Evolutionary conservation across 306 rosid genomes (phyloP).

Genomic region (Ormosia semicastrata): DNA sequence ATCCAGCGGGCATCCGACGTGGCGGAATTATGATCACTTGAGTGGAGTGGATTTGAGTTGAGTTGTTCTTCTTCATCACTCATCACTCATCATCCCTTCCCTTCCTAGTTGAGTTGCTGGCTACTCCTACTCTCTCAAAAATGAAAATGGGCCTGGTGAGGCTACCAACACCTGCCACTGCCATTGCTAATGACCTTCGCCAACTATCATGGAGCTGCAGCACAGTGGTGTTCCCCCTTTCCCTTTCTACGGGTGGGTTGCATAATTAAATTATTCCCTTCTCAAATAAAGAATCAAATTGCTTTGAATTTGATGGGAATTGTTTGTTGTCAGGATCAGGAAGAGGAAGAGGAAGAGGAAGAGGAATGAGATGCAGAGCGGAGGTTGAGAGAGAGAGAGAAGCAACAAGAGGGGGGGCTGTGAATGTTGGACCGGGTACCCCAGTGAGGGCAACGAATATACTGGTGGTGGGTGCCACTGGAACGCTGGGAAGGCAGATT

Average conservation of each 20-base stretch:
- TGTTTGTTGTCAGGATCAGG: background rate
- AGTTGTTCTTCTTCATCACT: no score
- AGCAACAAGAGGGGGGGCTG: conserved; percentile 20
- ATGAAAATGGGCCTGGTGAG: conserved; percentile 59
- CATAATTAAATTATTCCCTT: background rate
- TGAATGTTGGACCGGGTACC: conserved; percentile 71
- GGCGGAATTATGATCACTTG: conserved; percentile 19
- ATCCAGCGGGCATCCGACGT: background rate
- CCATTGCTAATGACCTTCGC: conserved; percentile 1
- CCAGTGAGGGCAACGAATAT: conserved; percentile 76
- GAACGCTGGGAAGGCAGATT: conserved; percentile 88
- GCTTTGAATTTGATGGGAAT: no score
- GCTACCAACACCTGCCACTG: conserved; percentile 39
- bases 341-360: background rate
- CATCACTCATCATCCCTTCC: no score
- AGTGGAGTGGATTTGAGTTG: no score
- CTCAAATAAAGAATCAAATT: no score
- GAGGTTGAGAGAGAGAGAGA: background rate
- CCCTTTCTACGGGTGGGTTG: conserved; percentile 28
- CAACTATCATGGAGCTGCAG: conserved; percentile 50
- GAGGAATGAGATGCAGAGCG: background rate
- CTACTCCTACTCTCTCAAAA: background rate
- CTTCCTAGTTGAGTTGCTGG: no score
- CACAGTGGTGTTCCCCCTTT: conserved; percentile 17
- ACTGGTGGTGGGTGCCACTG: conserved; percentile 85